Base-by-base conservation (phyloP, 116 monocot genomes). In the Cymodocea nodosa region DNA sequence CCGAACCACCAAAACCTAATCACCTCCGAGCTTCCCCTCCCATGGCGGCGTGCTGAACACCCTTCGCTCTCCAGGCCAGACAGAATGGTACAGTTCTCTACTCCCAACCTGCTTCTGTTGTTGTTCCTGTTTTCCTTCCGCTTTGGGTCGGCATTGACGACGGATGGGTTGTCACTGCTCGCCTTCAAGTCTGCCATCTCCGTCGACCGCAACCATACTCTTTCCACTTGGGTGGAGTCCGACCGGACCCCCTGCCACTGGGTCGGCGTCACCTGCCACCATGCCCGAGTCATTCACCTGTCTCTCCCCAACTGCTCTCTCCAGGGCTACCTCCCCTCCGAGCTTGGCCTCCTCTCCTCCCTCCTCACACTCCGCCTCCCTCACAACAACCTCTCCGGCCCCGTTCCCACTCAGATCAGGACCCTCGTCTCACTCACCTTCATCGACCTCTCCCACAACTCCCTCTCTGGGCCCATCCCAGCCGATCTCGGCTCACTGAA, bases 131-230 rank as follows among this genome's bases (percentile, higher is more conserved):
- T 53, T 23, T 22, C 7, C 23, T 44, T 40, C 16, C 17, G 24
- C 36, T 4, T 62, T 11, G 64, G 65, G 35, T 39, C 70, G 16
- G 60, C 85, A 15, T 69, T 89, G 35, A 86, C 75, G 40, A 78
- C 82, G 40, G 89, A 94, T 67, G 86, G 85, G 1, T 81, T 94
- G 30, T 76, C 89, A 11, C 79, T 94, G 35, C 82, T 94, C 5
- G 86, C 94, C 19, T 74, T 89, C 50, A 84, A 86, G 71, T 82
- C 88, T 49, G 94, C 94, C 64, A 66, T 94, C 68, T 78, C 84
- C 20, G 14, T 58, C 30, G 94, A 94, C 71, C 86, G 89, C 0
- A 64, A 49, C 66, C 63, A 64, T 67, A 72, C 78, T n/a, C 73
- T 94, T 17, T 25, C 79, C 52, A 18, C 78, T 36, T 94, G 94